These are phyloP conservation scores for Syzygium grande DNA, from an alignment of 345 rosid species.

Conservation along the genomic window DNA sequence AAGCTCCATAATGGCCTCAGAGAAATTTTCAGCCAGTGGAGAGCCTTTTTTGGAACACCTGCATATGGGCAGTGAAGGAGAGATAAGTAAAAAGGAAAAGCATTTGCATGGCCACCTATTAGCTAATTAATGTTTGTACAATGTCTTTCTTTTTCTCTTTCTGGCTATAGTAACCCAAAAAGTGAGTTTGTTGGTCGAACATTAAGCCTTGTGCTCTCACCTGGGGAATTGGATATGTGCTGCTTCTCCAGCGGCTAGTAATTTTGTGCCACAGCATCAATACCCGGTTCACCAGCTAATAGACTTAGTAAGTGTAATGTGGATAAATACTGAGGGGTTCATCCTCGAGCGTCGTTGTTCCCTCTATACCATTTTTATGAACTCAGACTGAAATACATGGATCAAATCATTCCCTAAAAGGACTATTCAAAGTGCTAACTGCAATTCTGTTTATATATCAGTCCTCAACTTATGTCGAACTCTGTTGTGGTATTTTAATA, in stretches of 20 bases:
- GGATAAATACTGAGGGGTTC: too few species aligned
- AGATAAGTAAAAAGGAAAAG: neutral
- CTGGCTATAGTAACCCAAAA: neutral
- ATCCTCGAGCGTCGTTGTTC: too few species aligned
- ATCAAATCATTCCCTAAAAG: too few species aligned
- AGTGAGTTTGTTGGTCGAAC: neutral
- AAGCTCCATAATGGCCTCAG: constrained; percentile 30
- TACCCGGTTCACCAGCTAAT: too few species aligned
- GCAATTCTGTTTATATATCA: neutral
- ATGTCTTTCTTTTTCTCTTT: neutral
- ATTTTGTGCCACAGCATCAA: too few species aligned
- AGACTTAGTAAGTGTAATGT: too few species aligned
- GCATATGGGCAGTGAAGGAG: neutral
- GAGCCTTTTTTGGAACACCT: constrained; percentile 53
- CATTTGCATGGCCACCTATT: neutral
- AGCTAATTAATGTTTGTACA: too few species aligned
- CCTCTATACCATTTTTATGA: too few species aligned
- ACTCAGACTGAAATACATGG: too few species aligned
- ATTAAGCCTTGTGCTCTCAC: too few species aligned
- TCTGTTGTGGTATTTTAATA: neutral
- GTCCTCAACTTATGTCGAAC: neutral
- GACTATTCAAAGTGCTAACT: neutral
- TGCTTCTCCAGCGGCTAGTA: too few species aligned
- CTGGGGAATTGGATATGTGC: too few species aligned
- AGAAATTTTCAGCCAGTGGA: constrained; percentile 27